Conservation (phyloP, 257 asterid species). For the Osmanthus fragrans region DNA sequence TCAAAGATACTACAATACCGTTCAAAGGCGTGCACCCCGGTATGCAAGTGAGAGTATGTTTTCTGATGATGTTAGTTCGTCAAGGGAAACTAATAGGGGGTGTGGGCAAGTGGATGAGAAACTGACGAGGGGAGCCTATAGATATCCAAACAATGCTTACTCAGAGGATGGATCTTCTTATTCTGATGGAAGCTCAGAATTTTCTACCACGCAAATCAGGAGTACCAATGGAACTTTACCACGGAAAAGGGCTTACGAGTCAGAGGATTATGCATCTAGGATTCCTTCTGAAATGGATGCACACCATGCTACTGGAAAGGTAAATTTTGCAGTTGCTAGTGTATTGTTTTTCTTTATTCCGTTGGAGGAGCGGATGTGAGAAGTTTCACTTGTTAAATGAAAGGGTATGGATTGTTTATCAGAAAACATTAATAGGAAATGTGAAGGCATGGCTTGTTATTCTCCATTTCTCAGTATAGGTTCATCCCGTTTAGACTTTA, state of each 20-base stretch:
- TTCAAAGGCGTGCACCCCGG: conserved; percentile 26
- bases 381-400: not conserved
- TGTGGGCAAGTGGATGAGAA: conserved; percentile 30
- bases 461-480: not conserved
- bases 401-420: not conserved
- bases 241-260: conserved; percentile 24
- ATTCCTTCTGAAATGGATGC: conserved; percentile 28
- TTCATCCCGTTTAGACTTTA: not conserved
- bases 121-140: conserved; percentile 35
- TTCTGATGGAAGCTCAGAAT: conserved; percentile 56
- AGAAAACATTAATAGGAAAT: not conserved
- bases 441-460: not conserved
- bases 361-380: not conserved
- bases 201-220: conserved; percentile 42
- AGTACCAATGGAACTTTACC: conserved; percentile 30
- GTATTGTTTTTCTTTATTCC: not conserved
- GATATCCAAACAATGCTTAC: conserved; percentile 31
- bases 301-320: conserved; percentile 30
- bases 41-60: conserved; percentile 42
- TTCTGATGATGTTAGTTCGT: conserved; percentile 44
- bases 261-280: conserved; percentile 31
- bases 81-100: conserved; percentile 48
- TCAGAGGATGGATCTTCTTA: conserved; percentile 53
- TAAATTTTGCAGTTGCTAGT: conserved; percentile 12
- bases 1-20: conserved; percentile 26